Percentiles rank a stretch among this genome's conserved stretches.
Evolutionary conservation across 805 yeast species (phyloP).

Genomic region (Naumovozyma baii): DNA sequence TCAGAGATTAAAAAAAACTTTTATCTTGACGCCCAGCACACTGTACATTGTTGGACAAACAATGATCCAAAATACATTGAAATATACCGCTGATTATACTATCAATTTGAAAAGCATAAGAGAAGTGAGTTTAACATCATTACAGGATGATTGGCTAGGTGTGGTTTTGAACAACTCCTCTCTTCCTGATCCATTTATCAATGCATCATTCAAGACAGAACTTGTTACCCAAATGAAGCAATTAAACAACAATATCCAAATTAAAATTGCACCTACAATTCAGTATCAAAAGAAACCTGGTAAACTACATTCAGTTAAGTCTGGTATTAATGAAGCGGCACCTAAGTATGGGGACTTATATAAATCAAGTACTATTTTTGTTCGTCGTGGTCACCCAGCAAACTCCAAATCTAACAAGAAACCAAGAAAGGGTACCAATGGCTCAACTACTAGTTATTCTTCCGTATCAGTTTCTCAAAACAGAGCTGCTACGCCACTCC

Average conservation of each 20-base stretch:
- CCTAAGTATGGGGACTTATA: conserved; percentile 64
- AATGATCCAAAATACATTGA: conserved; percentile 50
- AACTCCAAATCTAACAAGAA: conserved; percentile 59
- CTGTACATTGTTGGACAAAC: conserved; percentile 68
- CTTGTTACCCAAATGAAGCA: conserved; percentile 63
- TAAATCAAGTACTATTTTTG: conserved; percentile 81
- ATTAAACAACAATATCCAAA: conserved; percentile 45
- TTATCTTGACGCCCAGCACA: conserved; percentile 53
- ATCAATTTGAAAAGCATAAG: conserved; percentile 52
- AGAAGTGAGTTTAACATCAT: conserved; percentile 56
- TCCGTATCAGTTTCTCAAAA: not conserved
- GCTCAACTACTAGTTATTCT: conserved; percentile 3
- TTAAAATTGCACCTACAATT: conserved; percentile 62
- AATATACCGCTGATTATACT: conserved; percentile 52
- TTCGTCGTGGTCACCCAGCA: conserved; percentile 69
- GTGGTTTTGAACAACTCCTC: conserved; percentile 28
- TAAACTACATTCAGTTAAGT: conserved; percentile 61
- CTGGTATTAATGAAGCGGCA: conserved; percentile 50
- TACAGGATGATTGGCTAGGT: conserved; percentile 92
- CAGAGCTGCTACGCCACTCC: not conserved
- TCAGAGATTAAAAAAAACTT: conserved; percentile 59
- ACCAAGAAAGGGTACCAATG: conserved; percentile 48
- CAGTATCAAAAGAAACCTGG: conserved; percentile 89
- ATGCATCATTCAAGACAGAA: conserved; percentile 83
- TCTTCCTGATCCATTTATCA: conserved; percentile 71